Evolutionary conservation across 345 rosid genomes (phyloP).

Genomic region (Eucalyptus pauciflora): DNA sequence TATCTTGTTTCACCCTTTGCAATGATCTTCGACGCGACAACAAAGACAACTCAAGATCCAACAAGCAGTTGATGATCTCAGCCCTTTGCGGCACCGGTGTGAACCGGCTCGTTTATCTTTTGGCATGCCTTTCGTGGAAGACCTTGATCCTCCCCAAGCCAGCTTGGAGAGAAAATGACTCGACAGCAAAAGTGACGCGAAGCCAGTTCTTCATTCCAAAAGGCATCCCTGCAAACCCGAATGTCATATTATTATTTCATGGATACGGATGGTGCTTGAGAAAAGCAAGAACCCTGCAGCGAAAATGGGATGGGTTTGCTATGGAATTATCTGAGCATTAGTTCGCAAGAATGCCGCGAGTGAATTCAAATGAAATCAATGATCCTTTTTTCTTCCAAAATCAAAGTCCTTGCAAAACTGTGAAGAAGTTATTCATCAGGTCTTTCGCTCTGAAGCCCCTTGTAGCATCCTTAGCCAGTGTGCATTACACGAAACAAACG

Average conservation of each 20-base stretch:
- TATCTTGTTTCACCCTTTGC: neutral
- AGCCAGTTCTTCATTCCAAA: conserved; percentile 66
- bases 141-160: conserved; percentile 55
- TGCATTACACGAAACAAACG: neutral
- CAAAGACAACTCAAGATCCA: neutral
- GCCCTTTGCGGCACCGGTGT: neutral
- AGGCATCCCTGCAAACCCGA: conserved; percentile 30
- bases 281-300: neutral
- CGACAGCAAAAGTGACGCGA: conserved; percentile 50
- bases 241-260: neutral
- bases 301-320: neutral
- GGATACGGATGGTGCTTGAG: neutral
- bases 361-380: neutral
- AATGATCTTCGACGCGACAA: neutral
- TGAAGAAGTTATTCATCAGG: neutral
- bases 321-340: neutral
- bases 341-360: neutral
- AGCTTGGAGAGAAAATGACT: conserved; percentile 48
- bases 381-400: neutral
- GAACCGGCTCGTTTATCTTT: neutral
- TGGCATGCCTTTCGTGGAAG: conserved; percentile 51
- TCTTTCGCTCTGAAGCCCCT: neutral
- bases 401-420: neutral
- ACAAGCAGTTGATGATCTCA: neutral
- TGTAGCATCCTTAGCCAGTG: neutral